Evolutionary conservation across 805 yeast species (phyloP).

Genomic region (Hanseniaspora nectarophila): DNA sequence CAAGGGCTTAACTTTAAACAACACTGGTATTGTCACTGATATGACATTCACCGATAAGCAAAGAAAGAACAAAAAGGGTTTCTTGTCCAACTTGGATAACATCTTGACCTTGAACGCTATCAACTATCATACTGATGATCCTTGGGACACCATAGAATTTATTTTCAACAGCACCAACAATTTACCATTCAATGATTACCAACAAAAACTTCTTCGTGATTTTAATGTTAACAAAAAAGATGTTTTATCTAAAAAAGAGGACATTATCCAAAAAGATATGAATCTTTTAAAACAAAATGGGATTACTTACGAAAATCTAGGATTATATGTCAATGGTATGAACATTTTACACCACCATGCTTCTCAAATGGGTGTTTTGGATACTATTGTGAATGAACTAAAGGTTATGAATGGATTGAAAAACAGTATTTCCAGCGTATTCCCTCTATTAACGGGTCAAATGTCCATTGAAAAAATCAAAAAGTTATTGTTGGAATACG

Average conservation of each 20-base stretch:
- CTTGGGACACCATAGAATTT: constrained; percentile 28
- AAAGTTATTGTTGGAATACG: constrained; percentile 19
- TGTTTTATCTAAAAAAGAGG: constrained; percentile 9
- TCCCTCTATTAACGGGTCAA: constrained; percentile 19
- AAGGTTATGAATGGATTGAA: constrained; percentile 16
- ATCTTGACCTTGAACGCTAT: constrained; percentile 25
- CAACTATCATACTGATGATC: constrained; percentile 26
- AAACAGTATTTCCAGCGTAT: constrained; percentile 19
- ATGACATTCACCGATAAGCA: constrained; percentile 16
- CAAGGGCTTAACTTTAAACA: constrained; percentile 29
- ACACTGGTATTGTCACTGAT: constrained; percentile 26
- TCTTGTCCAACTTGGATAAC: constrained; percentile 40
- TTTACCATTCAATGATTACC: constrained; percentile 28
- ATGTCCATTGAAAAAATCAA: constrained; percentile 15
- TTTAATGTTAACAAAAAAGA: constrained; percentile 5
- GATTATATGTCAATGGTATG: constrained; percentile 27
- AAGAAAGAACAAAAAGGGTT: constrained; percentile 18
- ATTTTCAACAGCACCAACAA: constrained; percentile 32
- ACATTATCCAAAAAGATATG: constrained; percentile 17
- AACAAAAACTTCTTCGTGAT: neutral
- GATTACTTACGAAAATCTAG: constrained; percentile 25
- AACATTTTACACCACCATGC: constrained; percentile 21
- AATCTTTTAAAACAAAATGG: constrained; percentile 20
- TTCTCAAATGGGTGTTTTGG: constrained; percentile 20
- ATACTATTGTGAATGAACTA: constrained; percentile 21